Base-by-base conservation (phyloP, 2,329 filamentous ascomycete genomes). In the Xylariaceae sp. region DNA sequence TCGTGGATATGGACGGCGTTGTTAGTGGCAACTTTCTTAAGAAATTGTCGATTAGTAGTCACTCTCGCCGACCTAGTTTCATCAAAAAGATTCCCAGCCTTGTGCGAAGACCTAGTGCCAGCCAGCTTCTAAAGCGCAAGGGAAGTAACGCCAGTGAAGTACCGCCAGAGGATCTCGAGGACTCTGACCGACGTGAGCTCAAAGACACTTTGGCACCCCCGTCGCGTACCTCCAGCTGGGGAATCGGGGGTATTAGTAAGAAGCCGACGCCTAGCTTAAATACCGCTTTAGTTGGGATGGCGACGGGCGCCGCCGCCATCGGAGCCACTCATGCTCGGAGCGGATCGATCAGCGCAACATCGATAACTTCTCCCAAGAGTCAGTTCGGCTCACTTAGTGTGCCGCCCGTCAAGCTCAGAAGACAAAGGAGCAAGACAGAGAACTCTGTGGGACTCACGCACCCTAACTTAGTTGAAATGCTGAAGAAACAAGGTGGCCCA, bases 21-120 rank as follows among this genome's bases (percentile, higher is more conserved):
- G 79, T 77, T 7, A 81, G 81, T 52, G 84, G 86, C 20, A 85
- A 80, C 55, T 79, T 90, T 40, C 71, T 89, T 41, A 89, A 88
- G 66, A 86, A 83, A 69, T 74, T 84, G 43, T 83, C 81, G 7
- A 76, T 87, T 61, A 80, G 77, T 48, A 75, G 76, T 19, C 74
- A 75, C 41, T 67, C 75, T 14, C 79, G 81, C 19, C 78, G 80
- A 58, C 78, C 80, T 44, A 85, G 79, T 68, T 79, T 80, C 64
- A 75, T 89, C 7, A 79, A 80, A 49, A 78, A 78, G 45, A 68
- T 85, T 7, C 75, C 79, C 14, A 78, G 74, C 7, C 70, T 84
- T 2, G 77, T 83, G 9, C 77, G 79, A 48, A 79, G 77, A 52
- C 79, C 80, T 0, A 84, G 81, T 59, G 62, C 72, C 0, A 74